Base-by-base conservation (phyloP, 192 early-diverging fungal genomes). In the Chytriomyces sp. region DNA sequence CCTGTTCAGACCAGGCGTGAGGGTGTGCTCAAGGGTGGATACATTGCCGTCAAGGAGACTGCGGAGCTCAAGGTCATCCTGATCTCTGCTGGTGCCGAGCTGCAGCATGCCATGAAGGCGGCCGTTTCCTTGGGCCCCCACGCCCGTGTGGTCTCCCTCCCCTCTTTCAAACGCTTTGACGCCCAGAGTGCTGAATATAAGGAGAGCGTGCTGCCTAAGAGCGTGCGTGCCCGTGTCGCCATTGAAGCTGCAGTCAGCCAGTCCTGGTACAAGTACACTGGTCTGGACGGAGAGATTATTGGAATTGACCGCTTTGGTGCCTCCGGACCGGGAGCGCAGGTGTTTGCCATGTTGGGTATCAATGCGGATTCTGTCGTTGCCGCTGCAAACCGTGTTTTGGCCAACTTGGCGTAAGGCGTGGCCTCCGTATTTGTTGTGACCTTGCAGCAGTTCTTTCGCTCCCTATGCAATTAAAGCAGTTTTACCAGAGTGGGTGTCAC, bases 101-200 rank as follows among this genome's bases (percentile, higher is more conserved):
- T 93, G 2, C 90, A 92, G 52, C 84, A 96, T 44, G 89, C 89
- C 59, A 91, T 98, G 30, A 92, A 95, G 30, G 80, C 96, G 26
- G 95, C 96, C 41, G 89, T 91, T 75, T 70, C 84, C 59, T 78
- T 97, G 17, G 85, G 78, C 90, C 72, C 80, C 80, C 55, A 78
- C 39, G 86, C 91, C 36, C 92, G 92, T 54, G 83, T 99, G 56
- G 95, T 99, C 6, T 99, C 97, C 36, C 90, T 97, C 88, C 97
- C 97, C 34, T 98, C 90, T 56, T 84, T 88, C 75, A 92, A 92
- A 72, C 83, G 96, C 60, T 98, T 97, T 64, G 90, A 91, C 41
- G 90, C 89, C 56, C 96, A 99, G 80, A 52, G 85, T 1, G 73
- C 83, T n/a, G 89, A 85, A 31, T 99, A 99, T 85, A 84, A 88